Percentiles rank a stretch among this genome's conserved stretches.
Evolutionary conservation across 441 rosid genomes (phyloP).

Genomic region (Aquilaria agallochum): DNA sequence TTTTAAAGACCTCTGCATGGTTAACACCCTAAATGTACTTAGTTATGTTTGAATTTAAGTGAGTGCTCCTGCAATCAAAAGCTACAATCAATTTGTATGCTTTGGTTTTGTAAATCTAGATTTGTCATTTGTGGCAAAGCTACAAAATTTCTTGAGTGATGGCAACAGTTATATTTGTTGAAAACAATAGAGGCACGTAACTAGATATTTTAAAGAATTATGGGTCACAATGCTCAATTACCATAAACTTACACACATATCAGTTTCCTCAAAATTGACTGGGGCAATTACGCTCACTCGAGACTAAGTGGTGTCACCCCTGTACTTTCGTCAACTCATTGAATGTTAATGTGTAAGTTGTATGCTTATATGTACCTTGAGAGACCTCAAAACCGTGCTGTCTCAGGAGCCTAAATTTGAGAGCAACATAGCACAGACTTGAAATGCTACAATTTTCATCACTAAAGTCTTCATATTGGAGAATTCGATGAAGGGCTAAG

Average conservation of each 20-base stretch:
- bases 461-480: neutral
- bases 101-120: constrained; percentile 8
- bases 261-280: neutral
- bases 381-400: constrained; percentile 32
- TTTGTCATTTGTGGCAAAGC: constrained; percentile 2
- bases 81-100: constrained; percentile 10
- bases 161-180: constrained; percentile 1
- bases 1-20: no score
- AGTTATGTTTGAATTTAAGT: constrained; percentile 1
- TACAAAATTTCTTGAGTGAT: neutral
- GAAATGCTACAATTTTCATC: neutral
- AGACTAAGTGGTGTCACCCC: neutral
- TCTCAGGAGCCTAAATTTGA: constrained; percentile 39
- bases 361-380: constrained; percentile 27
- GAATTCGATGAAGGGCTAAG: constrained; percentile 15
- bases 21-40: no score
- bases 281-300: neutral
- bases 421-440: constrained; percentile 29
- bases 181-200: constrained; percentile 27
- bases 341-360: neutral
- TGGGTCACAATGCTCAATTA: no score
- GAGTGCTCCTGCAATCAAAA: constrained; percentile 18
- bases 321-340: neutral
- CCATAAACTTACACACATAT: neutral
- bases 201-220: neutral